Base-by-base conservation (phyloP, 2,329 filamentous ascomycete genomes). In the Alternaria solani region DNA sequence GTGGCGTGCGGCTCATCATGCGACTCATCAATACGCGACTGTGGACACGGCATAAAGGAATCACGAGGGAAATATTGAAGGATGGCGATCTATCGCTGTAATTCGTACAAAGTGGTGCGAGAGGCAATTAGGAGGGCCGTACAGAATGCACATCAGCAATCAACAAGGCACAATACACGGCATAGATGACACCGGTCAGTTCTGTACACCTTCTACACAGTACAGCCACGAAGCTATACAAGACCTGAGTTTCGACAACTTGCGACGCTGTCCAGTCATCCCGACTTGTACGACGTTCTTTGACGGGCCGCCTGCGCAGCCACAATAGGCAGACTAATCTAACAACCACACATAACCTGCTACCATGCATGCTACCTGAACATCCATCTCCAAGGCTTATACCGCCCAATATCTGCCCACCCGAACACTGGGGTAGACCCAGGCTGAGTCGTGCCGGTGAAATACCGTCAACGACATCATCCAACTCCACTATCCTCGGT, bases 251-350 rank as follows among this genome's bases (percentile, higher is more conserved):
- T n/a, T 25, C 18, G 1, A 5, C 12, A 39, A 16, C 41, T 34
- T 12, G 52, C 23, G n/a, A 44, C 38, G 23, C 2, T 34, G 14
- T 32, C 52, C 38, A 28, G 25, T 51, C 47, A 44, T 49, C 57
- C 55, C 59, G 61, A 57, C 61, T 63, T 43, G 57, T 53, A 61
- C 42, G 32, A 58, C 51, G 30, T 32, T 4, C 32, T 49, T 28
- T 52, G 57, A 36, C 54, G 39, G 61, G 61, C 48, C 52, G 61
- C 12, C 32, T 63, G 57, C 57, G 61, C 63, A 63, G 61, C 61
- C 61, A 58, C 55, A 48, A 28, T 43, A 48, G 55, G 51, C 43
- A 43, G 23, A 63, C 34, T 18, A 36, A 8, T 41, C 23, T 25
- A 26, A 23, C 34, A 18, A 28, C 42, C 42, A 55, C 41, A 47